Evolutionary conservation across 2,329 filamentous ascomycete genomes (phyloP), one percentile per base, ranked within the genome.

Genomic region (Hymenoscyphus linearis): DNA sequence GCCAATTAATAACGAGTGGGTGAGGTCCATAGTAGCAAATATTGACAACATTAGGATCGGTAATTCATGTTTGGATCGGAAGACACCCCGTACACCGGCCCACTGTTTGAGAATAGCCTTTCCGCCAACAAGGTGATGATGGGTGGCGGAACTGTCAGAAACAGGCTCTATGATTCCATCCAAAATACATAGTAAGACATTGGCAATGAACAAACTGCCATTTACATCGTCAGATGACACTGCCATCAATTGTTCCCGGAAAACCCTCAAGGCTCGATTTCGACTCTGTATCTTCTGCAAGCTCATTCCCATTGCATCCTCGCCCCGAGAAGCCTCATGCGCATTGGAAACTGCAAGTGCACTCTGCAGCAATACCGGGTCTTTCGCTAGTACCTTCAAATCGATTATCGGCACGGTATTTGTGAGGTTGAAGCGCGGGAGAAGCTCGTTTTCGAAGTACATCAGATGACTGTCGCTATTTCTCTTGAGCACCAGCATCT

Each of bases 1-100:
- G 0, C 75, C 76, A 18, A 74, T 76, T 0, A 79, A 68, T 59
- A 79, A 64, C 1, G 76, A 71, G 10, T 76, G 74, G 0, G 76
- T 78, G 10, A 79, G 69, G 60, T 79, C 77, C 59, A 76, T 74
- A 0, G 77, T 77, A 2, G 73, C 73, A 53, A 79, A 79, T 55
- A 78, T 76, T 0, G 77, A 78, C 6, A 79, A 60, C 53, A 79
- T 74, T 65, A 79, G 69, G 12, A 76, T 71, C 3, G 69, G 69
- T 10, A 71, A 57, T 26, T 71, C 67, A 26, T 60, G 40, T 34
- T 69, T 69, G 27, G 55, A 37, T 12, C 65, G 59, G 26, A 71
- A 64, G 9, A 69, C 66, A 4, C 62, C 64, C 34, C 60, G 62
- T 55, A 66, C 63, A 5, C 68, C 67, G 34, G 60, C 67, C 69